Conservation (phyloP, 2,329 filamentous ascomycete genomes). For the Alternaria burnsii region DNA sequence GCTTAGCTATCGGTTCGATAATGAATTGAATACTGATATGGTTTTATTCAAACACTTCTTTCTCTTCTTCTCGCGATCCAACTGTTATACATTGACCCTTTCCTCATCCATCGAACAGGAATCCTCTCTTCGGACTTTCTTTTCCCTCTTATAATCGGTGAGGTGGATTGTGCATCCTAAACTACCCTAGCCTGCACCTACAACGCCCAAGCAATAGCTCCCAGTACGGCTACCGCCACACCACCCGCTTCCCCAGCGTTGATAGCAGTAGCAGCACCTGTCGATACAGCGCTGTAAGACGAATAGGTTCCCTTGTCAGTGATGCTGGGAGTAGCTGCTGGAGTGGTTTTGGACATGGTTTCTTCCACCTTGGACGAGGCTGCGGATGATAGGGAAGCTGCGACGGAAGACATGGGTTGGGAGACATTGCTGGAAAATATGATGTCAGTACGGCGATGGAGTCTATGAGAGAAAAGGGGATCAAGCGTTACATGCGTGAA, state of each 20-base stretch:
- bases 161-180: not conserved
- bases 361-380: not conserved
- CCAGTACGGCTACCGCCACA: conserved; percentile 17
- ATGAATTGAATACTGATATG: not conserved
- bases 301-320: not conserved
- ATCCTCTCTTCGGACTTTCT: not conserved
- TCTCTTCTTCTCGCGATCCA: not conserved
- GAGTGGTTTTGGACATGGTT: not conserved
- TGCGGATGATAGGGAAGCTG: not conserved
- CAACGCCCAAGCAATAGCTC: conserved; percentile 18
- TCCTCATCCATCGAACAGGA: not conserved
- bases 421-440: not conserved
- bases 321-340: not conserved
- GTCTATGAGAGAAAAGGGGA: too few species aligned
- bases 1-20: not conserved
- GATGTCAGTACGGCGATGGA: not conserved
- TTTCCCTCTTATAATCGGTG: not conserved
- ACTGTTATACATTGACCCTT: not conserved
- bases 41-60: not conserved
- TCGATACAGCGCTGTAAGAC: conserved; percentile 3
- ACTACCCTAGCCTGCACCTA: not conserved
- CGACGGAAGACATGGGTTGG: not conserved
- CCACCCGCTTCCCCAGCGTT: conserved; percentile 2
- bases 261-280: conserved; percentile 14
- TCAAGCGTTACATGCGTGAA: not conserved